These are phyloP conservation scores for Cercophora samala DNA, from an alignment of 495 filamentous ascomycete genomes.

Conservation along the genomic window DNA sequence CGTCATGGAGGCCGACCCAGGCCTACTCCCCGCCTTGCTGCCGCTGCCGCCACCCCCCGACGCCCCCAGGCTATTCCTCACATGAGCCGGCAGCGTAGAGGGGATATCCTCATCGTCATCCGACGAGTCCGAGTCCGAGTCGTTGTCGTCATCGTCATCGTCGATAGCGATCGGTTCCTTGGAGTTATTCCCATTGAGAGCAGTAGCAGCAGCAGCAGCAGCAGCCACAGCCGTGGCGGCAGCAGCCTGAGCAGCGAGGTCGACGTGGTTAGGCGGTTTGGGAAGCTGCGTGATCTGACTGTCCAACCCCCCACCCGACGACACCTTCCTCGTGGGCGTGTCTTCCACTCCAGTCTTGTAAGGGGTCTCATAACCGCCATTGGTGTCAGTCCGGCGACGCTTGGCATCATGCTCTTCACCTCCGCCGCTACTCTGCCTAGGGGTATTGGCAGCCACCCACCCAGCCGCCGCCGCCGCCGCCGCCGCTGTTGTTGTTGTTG, in stretches of 20 bases:
- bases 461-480: no score
- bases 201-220: neutral
- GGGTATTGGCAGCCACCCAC: neutral
- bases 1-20: conserved; percentile 5
- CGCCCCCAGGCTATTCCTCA: conserved; percentile 19
- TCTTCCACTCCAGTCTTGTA: conserved; percentile 16
- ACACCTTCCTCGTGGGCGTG: conserved; percentile 32
- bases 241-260: neutral
- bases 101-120: conserved; percentile 45
- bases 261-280: neutral
- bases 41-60: no score
- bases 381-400: conserved; percentile 27
- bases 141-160: conserved; percentile 27
- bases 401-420: conserved; percentile 32
- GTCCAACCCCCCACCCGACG: neutral
- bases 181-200: neutral
- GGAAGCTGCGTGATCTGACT: no score
- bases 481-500: no score
- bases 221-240: neutral
- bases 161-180: neutral
- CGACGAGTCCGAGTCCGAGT: conserved; percentile 27
- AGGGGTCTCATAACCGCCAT: conserved; percentile 22
- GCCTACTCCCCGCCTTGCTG: conserved; percentile 8
- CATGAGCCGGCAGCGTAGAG: conserved; percentile 34
- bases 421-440: conserved; percentile 18